Base-by-base conservation (phyloP, 352 stramenopile genomes). In the Globisporangium paroecandrum region DNA sequence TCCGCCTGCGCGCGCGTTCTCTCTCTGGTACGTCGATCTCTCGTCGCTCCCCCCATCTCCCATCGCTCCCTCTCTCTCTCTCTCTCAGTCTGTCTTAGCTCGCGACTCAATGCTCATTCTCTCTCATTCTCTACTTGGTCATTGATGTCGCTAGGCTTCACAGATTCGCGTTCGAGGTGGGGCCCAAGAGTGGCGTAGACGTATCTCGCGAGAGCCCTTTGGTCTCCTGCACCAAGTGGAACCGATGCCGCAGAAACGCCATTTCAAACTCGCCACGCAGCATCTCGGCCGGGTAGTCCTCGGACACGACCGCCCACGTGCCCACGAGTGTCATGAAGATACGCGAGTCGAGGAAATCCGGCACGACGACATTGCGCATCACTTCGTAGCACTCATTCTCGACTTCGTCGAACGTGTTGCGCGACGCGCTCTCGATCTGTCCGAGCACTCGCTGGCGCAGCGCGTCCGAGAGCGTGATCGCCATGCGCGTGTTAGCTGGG, bases 241-340 rank as follows among this genome's bases (percentile, higher is more conserved):
- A 92, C 3, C 85, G 83, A 64, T 94, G 87, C 20, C 83, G 75
- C 43, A 94, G 69, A 69, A 91, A 94, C 15, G 87, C 87, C 77
- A 92, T 90, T 65, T 94, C 87, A 56, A 94, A 77, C 70, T 94
- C 87, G 25, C 82, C 81, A 25, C 83, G 79, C 25, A 94, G 75
- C 77, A 93, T 91, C 66, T 93, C 83, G 47, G 77, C 76, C 32
- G 82, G 81, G 62, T 91, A 91, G 34, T 89, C 82, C 41, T 93
- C 84, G 61, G 92, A 76, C 53, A 94, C 82, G 1, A 78, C 75
- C 22, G 84, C 77, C 87, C 87, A 94, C 53, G 87, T 85, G 4
- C 87, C 87, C 24, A 94, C 83, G 10, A 94, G 74, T 25, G 81
- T 83, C 87, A 94, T 94, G 70, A 94, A 93, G 65, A 94, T 89